Evolutionary conservation across 176 grass and related monocot genomes (phyloP), one percentile per base, ranked within the genome.

Genomic region (Aechmea fasciata): DNA sequence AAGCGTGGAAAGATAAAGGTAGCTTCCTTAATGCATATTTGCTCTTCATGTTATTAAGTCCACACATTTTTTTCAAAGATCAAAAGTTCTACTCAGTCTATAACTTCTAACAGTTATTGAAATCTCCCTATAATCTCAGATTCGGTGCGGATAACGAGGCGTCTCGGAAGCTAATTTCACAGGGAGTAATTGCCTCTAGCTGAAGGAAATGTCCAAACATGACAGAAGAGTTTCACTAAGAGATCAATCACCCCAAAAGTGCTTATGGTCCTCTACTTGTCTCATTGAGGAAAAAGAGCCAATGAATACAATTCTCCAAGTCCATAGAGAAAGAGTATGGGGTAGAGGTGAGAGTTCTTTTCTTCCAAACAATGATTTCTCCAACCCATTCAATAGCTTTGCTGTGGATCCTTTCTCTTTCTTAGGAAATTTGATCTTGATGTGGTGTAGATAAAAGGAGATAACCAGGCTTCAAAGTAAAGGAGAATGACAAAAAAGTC

Each of bases 221-320:
- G 65, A 67, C 15, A 47, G 18, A 67, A 47, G 4, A 14, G 29
- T 67, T 67, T 48, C 64, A 47, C 33, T 11, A 47, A 15, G 65
- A n/a, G 65, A 48, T 49, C 26, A 49, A 67, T 67, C 65, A 67
- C 33, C 3, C 26, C 65, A 49, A 48, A 67, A 67, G 65, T 48
- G 47, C 48, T 67, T 19, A 33, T 48, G 65, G 65, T 67, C 33
- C 33, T 67, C 14, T 67, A 15, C 3, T 67, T 67, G n/a, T 29
- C 65, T 47, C 33, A 12, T 49, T 47, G 10, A 67, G 65, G 41
- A 49, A 67, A 67, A 67, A 10, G 33, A 67, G 13, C 65, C 28
- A 29, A 47, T 49, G 13, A 49, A n/a, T n/a, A 14, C 18, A 3
- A 11, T 59, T 9, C n/a, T 59, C 54, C 10, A 17, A 14, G 13